These are phyloP conservation scores for Solanum chmielewskii DNA, from an alignment of 257 asterid genomes.

Conservation along the genomic window DNA sequence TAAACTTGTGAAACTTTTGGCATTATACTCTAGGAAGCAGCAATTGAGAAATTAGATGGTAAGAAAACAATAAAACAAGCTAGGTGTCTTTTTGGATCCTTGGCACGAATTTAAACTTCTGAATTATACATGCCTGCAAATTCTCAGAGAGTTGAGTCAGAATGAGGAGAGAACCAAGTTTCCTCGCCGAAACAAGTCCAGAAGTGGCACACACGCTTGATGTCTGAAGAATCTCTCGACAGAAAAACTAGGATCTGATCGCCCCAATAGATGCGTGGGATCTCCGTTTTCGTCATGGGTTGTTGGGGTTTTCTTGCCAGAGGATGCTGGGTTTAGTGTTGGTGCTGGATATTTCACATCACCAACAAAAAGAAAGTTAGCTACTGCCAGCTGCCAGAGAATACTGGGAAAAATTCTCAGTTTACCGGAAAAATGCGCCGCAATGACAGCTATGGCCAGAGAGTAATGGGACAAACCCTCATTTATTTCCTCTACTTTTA, in stretches of 20 bases:
- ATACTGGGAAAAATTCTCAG: not conserved
- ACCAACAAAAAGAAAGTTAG: not conserved
- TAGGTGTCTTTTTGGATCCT: not conserved
- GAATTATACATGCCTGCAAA: not conserved
- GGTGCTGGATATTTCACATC: not conserved
- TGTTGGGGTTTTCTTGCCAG: not conserved
- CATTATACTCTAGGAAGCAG: not conserved
- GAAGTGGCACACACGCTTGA: not conserved
- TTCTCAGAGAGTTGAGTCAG: not conserved
- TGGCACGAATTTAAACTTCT: not conserved
- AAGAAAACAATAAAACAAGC: not conserved
- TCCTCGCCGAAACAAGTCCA: not conserved
- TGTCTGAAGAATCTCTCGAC: not conserved
- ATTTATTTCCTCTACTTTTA: not conserved
- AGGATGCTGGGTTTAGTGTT: not conserved
- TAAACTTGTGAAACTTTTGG: not conserved
- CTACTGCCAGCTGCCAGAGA: not conserved
- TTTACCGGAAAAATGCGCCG: not conserved
- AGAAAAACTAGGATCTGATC: not conserved
- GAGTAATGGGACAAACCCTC: not conserved
- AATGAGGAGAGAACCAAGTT: not conserved
- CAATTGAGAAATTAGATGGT: not conserved
- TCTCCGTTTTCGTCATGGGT: not conserved
- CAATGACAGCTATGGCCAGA: not conserved
- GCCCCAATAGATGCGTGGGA: not conserved